These are phyloP conservation scores for Cokeromyces recurvatus DNA, from an alignment of 371 early-diverging fungal species.

Conservation along the genomic window DNA sequence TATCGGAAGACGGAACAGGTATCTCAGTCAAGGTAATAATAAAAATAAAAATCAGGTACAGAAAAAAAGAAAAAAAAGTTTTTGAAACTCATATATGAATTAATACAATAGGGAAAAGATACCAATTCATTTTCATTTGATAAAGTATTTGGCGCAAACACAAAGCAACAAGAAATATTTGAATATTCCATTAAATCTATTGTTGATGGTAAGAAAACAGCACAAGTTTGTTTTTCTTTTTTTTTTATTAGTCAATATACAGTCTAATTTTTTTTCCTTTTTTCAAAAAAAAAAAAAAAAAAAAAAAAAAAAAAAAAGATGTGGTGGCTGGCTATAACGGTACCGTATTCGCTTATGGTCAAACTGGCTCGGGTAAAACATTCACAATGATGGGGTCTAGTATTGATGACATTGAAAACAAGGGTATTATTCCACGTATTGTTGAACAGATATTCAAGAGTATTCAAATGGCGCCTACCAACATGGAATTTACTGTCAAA, in stretches of 20 bases:
- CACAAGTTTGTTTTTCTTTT: constrained; percentile 59
- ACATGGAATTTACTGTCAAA: constrained; percentile 90
- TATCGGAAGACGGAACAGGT: constrained; percentile 78
- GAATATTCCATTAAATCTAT: constrained; percentile 86
- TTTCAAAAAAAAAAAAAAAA: too few relatives aligned
- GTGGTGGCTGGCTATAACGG: constrained; percentile 90
- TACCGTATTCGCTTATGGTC: constrained; percentile 98
- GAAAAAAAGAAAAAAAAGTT: constrained; percentile 24
- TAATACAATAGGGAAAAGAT: constrained; percentile 88
- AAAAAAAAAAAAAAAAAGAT: constrained; percentile 25
- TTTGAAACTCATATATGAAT: constrained; percentile 58
- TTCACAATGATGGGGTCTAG: constrained; percentile 99
- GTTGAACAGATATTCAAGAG: constrained; percentile 87
- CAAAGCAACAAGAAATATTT: constrained; percentile 81
- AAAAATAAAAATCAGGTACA: constrained; percentile 59
- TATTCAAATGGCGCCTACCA: constrained; percentile 78
- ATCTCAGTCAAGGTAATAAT: constrained; percentile 66
- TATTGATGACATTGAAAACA: constrained; percentile 79
- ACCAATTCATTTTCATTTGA: constrained; percentile 87
- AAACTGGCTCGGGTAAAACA: constrained; percentile 98
- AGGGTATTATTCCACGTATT: constrained; percentile 94
- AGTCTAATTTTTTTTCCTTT: too few relatives aligned
- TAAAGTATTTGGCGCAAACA: constrained; percentile 78
- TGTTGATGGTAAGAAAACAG: constrained; percentile 76
- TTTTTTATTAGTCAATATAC: too few relatives aligned